Evolutionary conservation across 192 early-diverging fungal species (phyloP), one percentile per base, ranked within the genome.

Genomic region (Dispira simplex): DNA sequence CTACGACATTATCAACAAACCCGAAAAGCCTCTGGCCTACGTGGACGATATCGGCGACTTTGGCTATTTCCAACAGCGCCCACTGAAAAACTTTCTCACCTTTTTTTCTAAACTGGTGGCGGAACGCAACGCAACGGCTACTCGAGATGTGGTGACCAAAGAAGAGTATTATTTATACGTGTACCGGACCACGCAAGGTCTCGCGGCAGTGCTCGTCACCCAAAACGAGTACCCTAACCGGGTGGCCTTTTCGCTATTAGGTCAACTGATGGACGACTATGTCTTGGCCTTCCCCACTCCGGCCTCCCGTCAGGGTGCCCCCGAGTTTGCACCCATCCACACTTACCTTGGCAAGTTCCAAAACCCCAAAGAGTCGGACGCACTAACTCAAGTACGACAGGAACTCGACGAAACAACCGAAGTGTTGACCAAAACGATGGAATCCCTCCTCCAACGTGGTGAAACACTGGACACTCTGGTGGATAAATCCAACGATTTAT

Each of bases 361-460:
- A 81, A 90, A 97, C 72, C 95, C 95, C 45, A 81, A 90, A 60
- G 82, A 85, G 63, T 86, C 87, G 9, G 94, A 98, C 73, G 89
- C 85, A 3, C 90, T 97, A 64, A 84, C 95, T 83, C 81, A 83
- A 68, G 90, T 98, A 48, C 95, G 97, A 77, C 80, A 83, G 68
- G 94, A 98, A 72, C 72, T 98, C 75, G 95, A 98, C 67, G 92
- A 98, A 72, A 98, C 95, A 11, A 98, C 92, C 73, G 85, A 84
- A 47, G 86, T 98, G 39, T 66, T 98, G 78, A 90, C 91, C 75
- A 91, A 92, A 74, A 97, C 94, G 0, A 98, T 98, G 70, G 90
- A 96, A 64, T 82, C 82, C 27, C 74, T 98, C 20, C 68, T 98
- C 67, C 80, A 90, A 60, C 84, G 95, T 63, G 90, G 89, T 11